phyloP scores from a whole-genome alignment of 129 eudicot species.

The Solidago caesia region DNA sequence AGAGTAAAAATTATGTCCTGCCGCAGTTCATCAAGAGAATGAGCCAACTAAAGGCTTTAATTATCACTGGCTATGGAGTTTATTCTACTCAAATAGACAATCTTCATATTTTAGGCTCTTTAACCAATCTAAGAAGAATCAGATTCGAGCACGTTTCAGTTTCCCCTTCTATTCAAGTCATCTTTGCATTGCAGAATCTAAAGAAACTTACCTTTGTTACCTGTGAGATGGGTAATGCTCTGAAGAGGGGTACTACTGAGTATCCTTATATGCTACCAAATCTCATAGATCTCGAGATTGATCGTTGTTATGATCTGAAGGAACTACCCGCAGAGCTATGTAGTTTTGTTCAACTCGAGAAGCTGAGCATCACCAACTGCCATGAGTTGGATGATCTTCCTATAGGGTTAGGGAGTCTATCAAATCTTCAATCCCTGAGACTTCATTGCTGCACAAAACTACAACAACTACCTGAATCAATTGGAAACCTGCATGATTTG shows the following conservation, averaged over 20 bases:
- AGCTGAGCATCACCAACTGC: constrained; percentile 44
- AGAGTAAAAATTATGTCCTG: constrained; percentile 24
- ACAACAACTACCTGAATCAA: constrained; percentile 27
- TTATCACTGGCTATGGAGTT: constrained; percentile 41
- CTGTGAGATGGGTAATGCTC: constrained; percentile 41
- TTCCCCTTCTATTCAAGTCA: constrained; percentile 21
- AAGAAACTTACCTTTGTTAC: constrained; percentile 41
- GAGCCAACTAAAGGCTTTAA: constrained; percentile 34
- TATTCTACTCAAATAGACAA: constrained; percentile 20
- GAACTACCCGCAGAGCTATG: constrained; percentile 37
- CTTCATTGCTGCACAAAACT: constrained; percentile 31
- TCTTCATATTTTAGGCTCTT: constrained; percentile 18
- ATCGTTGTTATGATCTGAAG: constrained; percentile 43
- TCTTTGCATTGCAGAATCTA: constrained; percentile 30
- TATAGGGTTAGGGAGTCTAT: constrained; percentile 22
- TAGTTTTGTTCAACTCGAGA: constrained; percentile 28
- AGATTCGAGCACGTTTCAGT: constrained; percentile 35
- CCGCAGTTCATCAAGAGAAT: constrained; percentile 37
- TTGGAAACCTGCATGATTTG: constrained; percentile 15
- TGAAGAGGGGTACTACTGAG: constrained; percentile 11
- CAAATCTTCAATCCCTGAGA: constrained; percentile 21
- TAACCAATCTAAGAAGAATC: constrained; percentile 36
- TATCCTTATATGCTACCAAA: constrained; percentile 26
- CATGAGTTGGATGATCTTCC: constrained; percentile 45
- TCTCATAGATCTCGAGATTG: constrained; percentile 40